Conservation (phyloP, 140 eudicot species). For the Flaveria floridana region DNA sequence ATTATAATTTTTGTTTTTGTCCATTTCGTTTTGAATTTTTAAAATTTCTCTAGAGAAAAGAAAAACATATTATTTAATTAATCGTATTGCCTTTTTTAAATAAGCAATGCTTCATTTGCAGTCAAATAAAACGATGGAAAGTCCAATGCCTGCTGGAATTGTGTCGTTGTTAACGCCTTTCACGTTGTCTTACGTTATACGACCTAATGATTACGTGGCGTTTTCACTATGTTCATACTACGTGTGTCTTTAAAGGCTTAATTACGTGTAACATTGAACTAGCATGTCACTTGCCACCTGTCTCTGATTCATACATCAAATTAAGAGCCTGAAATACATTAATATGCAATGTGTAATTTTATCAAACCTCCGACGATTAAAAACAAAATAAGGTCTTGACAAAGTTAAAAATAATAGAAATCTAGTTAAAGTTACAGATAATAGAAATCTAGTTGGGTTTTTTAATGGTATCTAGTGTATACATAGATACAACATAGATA, state of each 20-base stretch:
- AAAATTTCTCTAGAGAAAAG: too few species aligned
- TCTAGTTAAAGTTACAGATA: too few species aligned
- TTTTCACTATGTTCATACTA: constrained; percentile 3
- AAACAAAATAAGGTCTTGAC: too few species aligned
- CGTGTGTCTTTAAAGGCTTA: background rate
- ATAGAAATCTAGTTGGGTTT: too few species aligned
- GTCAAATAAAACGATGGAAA: background rate
- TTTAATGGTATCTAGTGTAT: too few species aligned
- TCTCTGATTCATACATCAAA: background rate
- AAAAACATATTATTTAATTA: background rate
- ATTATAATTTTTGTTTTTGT: too few species aligned
- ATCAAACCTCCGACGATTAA: too few species aligned
- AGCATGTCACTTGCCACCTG: constrained; percentile 6
- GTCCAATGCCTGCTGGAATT: constrained; percentile 1
- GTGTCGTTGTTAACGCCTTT: constrained; percentile 10
- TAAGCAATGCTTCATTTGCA: background rate
- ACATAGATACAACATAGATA: too few species aligned
- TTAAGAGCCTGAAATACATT: background rate
- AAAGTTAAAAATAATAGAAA: too few species aligned
- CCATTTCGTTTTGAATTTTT: background rate
- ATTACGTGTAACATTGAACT: constrained; percentile 17
- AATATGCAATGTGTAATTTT: too few species aligned
- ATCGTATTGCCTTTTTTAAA: background rate
- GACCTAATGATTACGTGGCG: constrained; percentile 11
- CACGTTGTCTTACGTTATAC: constrained; percentile 14